Base-by-base conservation (phyloP, 2,329 filamentous ascomycete species). In the Moelleriella libera region DNA sequence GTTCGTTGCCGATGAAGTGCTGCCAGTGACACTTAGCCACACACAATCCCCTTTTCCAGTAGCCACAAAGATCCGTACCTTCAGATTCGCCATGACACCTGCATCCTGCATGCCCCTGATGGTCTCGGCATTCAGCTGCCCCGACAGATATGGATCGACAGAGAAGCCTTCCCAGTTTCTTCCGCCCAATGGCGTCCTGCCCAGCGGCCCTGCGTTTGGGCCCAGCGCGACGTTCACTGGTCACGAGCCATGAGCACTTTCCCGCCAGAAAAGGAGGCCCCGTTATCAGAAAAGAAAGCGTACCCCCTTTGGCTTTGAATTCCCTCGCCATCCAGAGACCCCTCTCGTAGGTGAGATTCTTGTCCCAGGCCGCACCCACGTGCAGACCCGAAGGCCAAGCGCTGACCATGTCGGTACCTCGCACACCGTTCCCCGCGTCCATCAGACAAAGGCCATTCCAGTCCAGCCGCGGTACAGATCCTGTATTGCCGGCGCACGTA, bases 91-190 rank as follows among this genome's bases (percentile, higher is more conserved):
- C 60, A 94, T 83, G 39, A 90, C 80, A 55, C 86, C 86, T 3
- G 81, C 80, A 56, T 82, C 78, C 59, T 92, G 86, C 46, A 88
- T 85, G 31, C 85, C 86, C 52, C 76, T 71, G 54, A 90, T 77
- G 1, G 83, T 84, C 56, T 86, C 75, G n/a, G 76, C 76, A 50
- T 83, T 82, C 48, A 85, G 69, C 49, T 79, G 71, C 21, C 85
- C 87, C 1, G 83, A 81, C 6, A 88, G 70, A 11, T 80, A 79
- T 0, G 84, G 83, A 55, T 88, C 84, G 4, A 76, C 66, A 1
- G 80, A 82, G 57, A 88, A 88, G 0, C 78, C 79, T 59, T 88
- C 84, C 84, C 84, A 88, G 52, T 80, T 85, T 31, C 85, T 73
- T 1, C 84, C 85, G 4, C 81, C 84, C 9, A 78, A 69, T 0